Base-by-base conservation (phyloP, 2,329 filamentous ascomycete species). In the Fusarium algeriense region DNA sequence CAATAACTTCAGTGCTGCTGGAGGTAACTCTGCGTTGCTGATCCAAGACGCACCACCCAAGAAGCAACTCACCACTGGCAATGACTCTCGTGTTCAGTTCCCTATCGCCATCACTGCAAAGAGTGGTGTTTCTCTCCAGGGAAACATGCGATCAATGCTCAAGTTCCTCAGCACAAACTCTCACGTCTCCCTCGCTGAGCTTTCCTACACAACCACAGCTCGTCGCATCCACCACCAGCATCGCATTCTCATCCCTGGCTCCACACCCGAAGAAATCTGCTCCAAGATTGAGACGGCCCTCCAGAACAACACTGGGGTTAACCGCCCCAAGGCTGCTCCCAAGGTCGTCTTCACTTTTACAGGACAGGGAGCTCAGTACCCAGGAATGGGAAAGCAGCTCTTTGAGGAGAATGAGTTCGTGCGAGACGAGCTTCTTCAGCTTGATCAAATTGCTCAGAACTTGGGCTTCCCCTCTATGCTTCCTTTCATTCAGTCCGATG, bases 1-100 rank as follows among this genome's bases (percentile, higher is more conserved):
- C 67, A 93, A 93, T 80, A 92, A 92, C 80, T 92, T 92, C 75
- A 88, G 87, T 68, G 91, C 91, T 10, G 90, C 91, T 44, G 91
- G 91, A 71, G 91, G 91, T 14, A 94, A 93, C 79, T 92, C 90
- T 3, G 89, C 89, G 19, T 76, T 93, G 38, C 77, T 93, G 19
- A 73, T 93, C 2, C 89, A 92, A 73, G 83, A 87, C 8, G 84
- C 84, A 3, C 85, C 87, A 1, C 44, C 40, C 1, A 58, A 49
- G 20, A 28, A 43, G 1, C 23, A 53, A 1, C 80, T 87, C 19
- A 6, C 48, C 11, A 38, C 35, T 82, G 85, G 34, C 82, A 87
- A 76, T 83, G 87, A 78, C 80, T 73, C 52, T 6, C 20, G 68
- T 1, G 19, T 55, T 1, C 68, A 70, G 1, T 71, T 53, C 13